phyloP scores from a whole-genome alignment of 768 basidiomycete species.

The Podaxis pistillaris region DNA sequence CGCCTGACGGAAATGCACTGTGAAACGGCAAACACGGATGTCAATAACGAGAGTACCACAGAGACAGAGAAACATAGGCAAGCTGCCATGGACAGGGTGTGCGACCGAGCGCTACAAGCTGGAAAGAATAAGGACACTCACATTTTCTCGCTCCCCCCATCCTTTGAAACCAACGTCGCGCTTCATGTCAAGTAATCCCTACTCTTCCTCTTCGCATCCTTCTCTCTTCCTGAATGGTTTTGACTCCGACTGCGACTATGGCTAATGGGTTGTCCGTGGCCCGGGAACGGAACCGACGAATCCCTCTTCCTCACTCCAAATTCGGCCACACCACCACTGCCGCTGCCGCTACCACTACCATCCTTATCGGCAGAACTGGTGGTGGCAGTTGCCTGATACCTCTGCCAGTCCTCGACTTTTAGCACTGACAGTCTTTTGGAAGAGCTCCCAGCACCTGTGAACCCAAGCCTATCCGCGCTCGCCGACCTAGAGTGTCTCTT shows the following conservation, averaged over 20 bases:
- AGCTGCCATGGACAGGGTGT: background rate
- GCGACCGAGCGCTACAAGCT: conserved; percentile 5
- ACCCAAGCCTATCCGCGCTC: conserved; percentile 62
- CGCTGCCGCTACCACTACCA: conserved; percentile 9
- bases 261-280: conserved; percentile 17
- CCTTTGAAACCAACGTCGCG: conserved; percentile 2
- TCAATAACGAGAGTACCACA: background rate
- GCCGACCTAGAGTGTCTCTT: conserved; percentile 49
- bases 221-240: conserved; percentile 23
- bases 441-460: conserved; percentile 38
- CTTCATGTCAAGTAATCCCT: conserved; percentile 35
- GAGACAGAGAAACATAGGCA: background rate
- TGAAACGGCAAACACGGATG: no score
- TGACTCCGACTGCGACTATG: conserved; percentile 1
- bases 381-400: conserved; percentile 55
- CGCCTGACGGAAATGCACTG: background rate
- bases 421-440: conserved; percentile 69
- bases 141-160: background rate
- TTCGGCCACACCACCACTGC: conserved; percentile 17
- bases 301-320: conserved; percentile 30
- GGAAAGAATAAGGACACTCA: conserved; percentile 7
- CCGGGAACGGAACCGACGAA: conserved; percentile 59
- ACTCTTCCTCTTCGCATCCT: conserved; percentile 30
- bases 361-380: conserved; percentile 17
- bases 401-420: conserved; percentile 87